Percentiles rank a stretch among this genome's conserved stretches.
phyloP scores from a whole-genome alignment of 805 yeast species.

The Lachancea mirantina region DNA sequence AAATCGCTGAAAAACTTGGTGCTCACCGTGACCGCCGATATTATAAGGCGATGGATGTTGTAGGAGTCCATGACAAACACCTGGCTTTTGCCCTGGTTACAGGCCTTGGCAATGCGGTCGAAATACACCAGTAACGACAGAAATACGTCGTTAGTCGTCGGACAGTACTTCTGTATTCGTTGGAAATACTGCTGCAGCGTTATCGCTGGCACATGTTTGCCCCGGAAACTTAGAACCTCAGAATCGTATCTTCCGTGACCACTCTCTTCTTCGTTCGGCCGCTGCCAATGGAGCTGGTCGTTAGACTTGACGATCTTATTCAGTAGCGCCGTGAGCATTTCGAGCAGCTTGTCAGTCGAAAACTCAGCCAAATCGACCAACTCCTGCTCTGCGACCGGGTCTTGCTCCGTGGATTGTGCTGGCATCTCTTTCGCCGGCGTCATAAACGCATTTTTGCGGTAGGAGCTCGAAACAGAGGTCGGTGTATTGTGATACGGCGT shows the following conservation, averaged over 20 bases:
- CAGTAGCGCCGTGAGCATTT: constrained; percentile 78
- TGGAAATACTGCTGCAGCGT: constrained; percentile 81
- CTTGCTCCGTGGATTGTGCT: constrained; percentile 8
- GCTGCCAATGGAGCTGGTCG: constrained; percentile 45
- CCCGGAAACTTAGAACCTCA: constrained; percentile 79
- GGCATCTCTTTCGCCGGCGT: constrained; percentile 1
- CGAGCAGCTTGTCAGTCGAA: constrained; percentile 70
- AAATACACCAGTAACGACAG: constrained; percentile 84
- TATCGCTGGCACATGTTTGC: constrained; percentile 94
- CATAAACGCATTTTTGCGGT: constrained; percentile 2
- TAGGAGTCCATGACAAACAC: constrained; percentile 92
- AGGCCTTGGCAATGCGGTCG: constrained; percentile 81
- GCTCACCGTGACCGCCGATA: constrained; percentile 91
- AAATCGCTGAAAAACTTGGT: constrained; percentile 92
- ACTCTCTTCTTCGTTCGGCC: constrained; percentile 2
- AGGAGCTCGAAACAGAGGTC: constrained; percentile 6
- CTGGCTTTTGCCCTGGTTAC: constrained; percentile 35
- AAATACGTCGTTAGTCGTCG: constrained; percentile 96
- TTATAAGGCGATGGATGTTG: constrained; percentile 88
- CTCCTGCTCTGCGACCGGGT: constrained; percentile 8
- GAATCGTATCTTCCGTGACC: neutral
- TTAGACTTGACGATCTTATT: constrained; percentile 87
- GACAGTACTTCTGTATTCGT: constrained; percentile 91
- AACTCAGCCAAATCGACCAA: constrained; percentile 60
- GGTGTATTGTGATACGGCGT: constrained; percentile 10